Evolutionary conservation across 805 yeast genomes (phyloP).

Genomic region (Yamadazyma insecticola): DNA sequence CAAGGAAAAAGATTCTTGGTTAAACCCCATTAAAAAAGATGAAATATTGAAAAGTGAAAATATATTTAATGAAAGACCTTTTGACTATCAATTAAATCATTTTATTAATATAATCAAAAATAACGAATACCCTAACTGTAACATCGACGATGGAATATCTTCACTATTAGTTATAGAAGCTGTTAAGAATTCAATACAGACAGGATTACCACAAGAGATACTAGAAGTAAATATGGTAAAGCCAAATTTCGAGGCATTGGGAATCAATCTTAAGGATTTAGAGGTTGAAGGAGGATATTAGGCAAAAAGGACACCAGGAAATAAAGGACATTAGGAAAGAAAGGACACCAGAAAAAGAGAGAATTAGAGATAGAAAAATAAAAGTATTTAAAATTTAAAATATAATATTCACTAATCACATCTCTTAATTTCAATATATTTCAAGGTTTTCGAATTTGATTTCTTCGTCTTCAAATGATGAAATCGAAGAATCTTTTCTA

Average conservation of each 20-base stretch:
- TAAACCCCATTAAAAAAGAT: constrained; percentile 13
- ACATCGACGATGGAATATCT: constrained; percentile 33
- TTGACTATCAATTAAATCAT: constrained; percentile 34
- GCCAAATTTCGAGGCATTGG: constrained; percentile 16
- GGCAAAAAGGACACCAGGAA: too few species aligned
- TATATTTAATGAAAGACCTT: constrained; percentile 17
- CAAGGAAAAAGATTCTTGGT: constrained; percentile 32
- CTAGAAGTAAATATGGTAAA: constrained; percentile 18
- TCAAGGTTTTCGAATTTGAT: too few species aligned
- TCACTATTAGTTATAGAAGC: constrained; percentile 35
- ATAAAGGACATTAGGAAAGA: constrained; percentile 1
- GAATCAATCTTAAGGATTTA: constrained; percentile 2
- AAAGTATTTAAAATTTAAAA: too few species aligned
- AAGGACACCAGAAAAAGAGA: constrained; percentile 2
- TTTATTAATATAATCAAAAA: constrained; percentile 32
- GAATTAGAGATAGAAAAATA: too few species aligned
- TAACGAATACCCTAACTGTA: constrained; percentile 22
- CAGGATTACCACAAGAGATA: constrained; percentile 30
- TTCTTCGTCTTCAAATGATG: not conserved
- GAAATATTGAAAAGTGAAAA: constrained; percentile 1
- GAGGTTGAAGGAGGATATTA: too few species aligned
- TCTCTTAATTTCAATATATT: too few species aligned
- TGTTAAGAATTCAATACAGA: constrained; percentile 26
- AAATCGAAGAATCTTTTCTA: constrained; percentile 8
- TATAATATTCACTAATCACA: too few species aligned